Evolutionary conservation across 257 asterid species (phyloP), one percentile per base, ranked within the genome.

Genomic region (Sherardia arvensis): DNA sequence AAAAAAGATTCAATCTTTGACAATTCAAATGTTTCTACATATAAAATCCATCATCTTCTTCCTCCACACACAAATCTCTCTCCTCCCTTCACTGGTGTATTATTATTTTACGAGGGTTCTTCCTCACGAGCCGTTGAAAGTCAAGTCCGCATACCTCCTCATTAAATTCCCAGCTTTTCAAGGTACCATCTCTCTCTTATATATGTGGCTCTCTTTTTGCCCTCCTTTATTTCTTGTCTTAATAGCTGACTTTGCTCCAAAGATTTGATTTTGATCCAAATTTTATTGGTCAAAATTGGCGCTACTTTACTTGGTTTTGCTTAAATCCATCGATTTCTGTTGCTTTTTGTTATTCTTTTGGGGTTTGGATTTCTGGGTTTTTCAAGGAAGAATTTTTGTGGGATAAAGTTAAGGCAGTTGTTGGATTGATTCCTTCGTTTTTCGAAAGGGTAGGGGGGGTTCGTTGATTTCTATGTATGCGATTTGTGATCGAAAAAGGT

Each of bases 61-160:
- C 66, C 54, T 30, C 47, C 63, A 29, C 57, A 11, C 15, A 61
- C 5, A 18, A 12, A 10, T 54, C 59, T 4, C 33, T 54, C 59
- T 26, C 32, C n/a, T n/a, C n/a, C n/a, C n/a, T n/a, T 23, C 40
- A 33, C 40, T 22, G 6, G 14, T 48, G 23, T 7, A 8, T 23
- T 11, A 12, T 20, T 5, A 8, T 61, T 47, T 27, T 48, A 48
- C 47, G 53, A 27, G 48, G 23, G 38, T 33, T 67, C 64, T 57
- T 61, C 75, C 74, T 61, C 59, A 25, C 58, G 40, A 38, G 73
- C 18, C 58, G 79, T 68, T 76, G 80, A 76, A 82, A 77, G 83
- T 80, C 84, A 78, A 82, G 80, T 74, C 83, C 69, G 36, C 48
- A 23, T 61, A 43, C 45, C 69, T 59, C 33, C 53, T 43, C 51